Base-by-base conservation (phyloP, 2,329 filamentous ascomycete genomes). In the Alternaria panax region DNA sequence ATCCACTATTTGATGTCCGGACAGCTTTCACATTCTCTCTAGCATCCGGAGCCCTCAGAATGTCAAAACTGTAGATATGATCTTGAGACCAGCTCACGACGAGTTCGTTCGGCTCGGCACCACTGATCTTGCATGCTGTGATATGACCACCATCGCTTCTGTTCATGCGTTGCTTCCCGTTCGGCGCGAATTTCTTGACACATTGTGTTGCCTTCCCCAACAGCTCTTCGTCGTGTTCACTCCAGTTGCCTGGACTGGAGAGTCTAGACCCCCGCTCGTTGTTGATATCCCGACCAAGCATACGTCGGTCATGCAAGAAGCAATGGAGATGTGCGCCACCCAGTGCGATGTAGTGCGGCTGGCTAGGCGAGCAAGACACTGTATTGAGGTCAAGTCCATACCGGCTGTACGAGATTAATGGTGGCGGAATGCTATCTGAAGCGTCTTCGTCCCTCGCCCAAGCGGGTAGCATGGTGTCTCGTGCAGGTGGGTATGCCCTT, bases 71-170 rank as follows among this genome's bases (percentile, higher is more conserved):
- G 75, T 88, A 88, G 51, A 90, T 87, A 62, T 87, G 83, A 62
- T 89, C 87, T 22, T 86, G 87, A 20, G 87, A 89, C 88, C 88
- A 90, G 66, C 87, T 90, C 22, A 86, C 88, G 14, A 90, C 77
- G 68, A 90, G 84, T 68, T 90, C 88, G 63, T 90, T 88, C 0
- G 88, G 88, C 60, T 88, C 84, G 8, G 86, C 86, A 75, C 90
- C 87, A 65, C 87, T 89, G 68, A 90, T 90, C 75, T 90, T 90
- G 76, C 87, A 89, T 16, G 88, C 87, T 2, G 88, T 90, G 68
- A 90, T 90, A 66, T 90, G 87, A 5, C 87, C 86, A 60, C 84
- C 84, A 54, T 88, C 85, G 57, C 79, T 80, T 43, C 80, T 79
- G 56, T 79, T 75, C 82, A 86, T 85, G 40, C 76, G 79, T 63